Conservation (phyloP, 257 asterid genomes). For the Solanum chilense region DNA sequence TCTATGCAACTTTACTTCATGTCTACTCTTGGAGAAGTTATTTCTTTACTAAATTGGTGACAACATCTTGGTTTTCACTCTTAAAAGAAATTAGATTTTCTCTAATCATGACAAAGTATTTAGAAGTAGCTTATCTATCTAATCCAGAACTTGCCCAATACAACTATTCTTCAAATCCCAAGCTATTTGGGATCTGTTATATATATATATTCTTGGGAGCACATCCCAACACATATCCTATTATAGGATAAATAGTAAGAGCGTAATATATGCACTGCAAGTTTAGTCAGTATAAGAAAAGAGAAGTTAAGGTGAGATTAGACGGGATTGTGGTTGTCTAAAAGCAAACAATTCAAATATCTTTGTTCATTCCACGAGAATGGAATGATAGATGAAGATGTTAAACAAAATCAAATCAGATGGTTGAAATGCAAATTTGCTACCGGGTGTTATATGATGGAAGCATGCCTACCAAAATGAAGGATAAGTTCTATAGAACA, state of each 20-base stretch:
- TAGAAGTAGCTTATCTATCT: background rate
- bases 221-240: background rate
- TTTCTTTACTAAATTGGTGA: background rate
- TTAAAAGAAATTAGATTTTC: background rate
- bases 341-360: background rate
- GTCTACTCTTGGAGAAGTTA: background rate
- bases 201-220: background rate
- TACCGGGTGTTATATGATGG: background rate
- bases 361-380: background rate
- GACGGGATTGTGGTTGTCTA: background rate
- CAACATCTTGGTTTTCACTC: background rate
- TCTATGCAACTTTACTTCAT: background rate
- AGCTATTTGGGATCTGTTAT: background rate
- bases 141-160: background rate
- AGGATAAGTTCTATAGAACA: background rate
- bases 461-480: background rate
- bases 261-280: background rate
- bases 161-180: background rate
- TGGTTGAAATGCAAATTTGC: background rate
- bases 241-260: background rate
- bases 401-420: background rate
- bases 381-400: background rate
- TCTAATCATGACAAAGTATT: background rate
- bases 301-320: background rate
- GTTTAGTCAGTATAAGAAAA: background rate